Evolutionary conservation across 2,329 filamentous ascomycete genomes (phyloP).

Genomic region (Fusarium tjaetaba): DNA sequence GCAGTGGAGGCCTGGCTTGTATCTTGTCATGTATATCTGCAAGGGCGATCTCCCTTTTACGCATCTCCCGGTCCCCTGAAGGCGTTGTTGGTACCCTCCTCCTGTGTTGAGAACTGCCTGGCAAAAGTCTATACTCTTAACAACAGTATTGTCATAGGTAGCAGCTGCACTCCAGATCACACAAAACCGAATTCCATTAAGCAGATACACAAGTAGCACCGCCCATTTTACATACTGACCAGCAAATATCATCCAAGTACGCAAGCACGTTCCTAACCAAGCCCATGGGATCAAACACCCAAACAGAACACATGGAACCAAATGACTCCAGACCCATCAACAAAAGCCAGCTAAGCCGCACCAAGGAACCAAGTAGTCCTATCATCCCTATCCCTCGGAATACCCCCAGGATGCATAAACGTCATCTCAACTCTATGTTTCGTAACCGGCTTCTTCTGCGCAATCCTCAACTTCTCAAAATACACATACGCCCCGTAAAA

Average conservation of each 20-base stretch:
- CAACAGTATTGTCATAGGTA: no score
- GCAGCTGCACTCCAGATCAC: fast-evolving
- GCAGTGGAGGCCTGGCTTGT: fast-evolving
- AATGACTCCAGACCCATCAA: fast-evolving
- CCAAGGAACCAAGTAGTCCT: background rate
- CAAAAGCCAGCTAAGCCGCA: background rate
- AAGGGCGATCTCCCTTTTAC: fast-evolving
- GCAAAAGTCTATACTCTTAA: no score
- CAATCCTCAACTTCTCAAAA: slow-evolving; percentile 13
- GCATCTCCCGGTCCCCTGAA: fast-evolving
- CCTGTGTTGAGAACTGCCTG: fast-evolving
- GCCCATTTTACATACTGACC: background rate
- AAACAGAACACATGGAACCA: background rate
- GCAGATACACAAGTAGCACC: fast-evolving
- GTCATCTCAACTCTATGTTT: background rate
- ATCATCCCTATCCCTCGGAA: background rate
- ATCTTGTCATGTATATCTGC: fast-evolving
- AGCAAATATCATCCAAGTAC: background rate
- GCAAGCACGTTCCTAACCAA: background rate
- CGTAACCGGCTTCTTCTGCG: slow-evolving; percentile 1
- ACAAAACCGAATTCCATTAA: fast-evolving
- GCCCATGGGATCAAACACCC: background rate
- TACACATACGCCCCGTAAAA: slow-evolving; percentile 16
- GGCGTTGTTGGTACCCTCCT: background rate
- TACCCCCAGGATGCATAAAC: background rate